Evolutionary conservation across 805 yeast genomes (phyloP).

Genomic region (Candida koratica): DNA sequence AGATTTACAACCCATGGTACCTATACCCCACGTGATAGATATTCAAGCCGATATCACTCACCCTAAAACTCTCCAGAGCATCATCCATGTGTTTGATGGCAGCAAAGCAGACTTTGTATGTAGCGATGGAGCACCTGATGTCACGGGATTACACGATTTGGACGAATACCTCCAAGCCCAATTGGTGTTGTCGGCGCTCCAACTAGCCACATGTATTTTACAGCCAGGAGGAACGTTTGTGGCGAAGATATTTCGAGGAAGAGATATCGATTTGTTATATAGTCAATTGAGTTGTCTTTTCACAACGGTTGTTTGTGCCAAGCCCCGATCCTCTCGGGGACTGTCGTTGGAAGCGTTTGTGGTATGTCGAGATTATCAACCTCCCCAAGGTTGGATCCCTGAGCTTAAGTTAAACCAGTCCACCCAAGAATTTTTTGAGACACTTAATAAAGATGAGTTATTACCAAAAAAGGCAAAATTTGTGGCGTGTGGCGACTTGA

Average conservation of each 20-base stretch:
- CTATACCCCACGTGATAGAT: constrained; percentile 85
- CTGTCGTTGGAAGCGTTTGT: constrained; percentile 91
- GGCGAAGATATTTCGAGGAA: constrained; percentile 93
- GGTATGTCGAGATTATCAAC: constrained; percentile 84
- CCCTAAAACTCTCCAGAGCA: constrained; percentile 77
- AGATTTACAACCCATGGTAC: constrained; percentile 96
- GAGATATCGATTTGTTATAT: constrained; percentile 90
- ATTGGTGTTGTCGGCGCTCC: constrained; percentile 83
- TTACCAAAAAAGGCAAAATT: constrained; percentile 87
- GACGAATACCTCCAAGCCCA: constrained; percentile 98
- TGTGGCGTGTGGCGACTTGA: constrained; percentile 90
- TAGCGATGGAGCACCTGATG: constrained; percentile 98
- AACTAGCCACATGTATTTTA: constrained; percentile 82
- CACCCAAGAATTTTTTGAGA: constrained; percentile 80
- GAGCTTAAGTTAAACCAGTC: constrained; percentile 51
- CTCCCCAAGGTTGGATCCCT: constrained; percentile 84
- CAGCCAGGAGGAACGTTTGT: constrained; percentile 91
- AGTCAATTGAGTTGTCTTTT: constrained; percentile 87
- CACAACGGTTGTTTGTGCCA: constrained; percentile 87
- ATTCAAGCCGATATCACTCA: constrained; percentile 97
- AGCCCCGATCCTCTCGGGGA: constrained; percentile 93
- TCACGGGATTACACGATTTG: constrained; percentile 92
- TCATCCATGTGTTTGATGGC: constrained; percentile 80
- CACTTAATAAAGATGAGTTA: constrained; percentile 61
- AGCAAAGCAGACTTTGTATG: constrained; percentile 93